Evolutionary conservation across 163 green algal genomes (phyloP).

Genomic region (Coccomyxa subellipsoidea): DNA sequence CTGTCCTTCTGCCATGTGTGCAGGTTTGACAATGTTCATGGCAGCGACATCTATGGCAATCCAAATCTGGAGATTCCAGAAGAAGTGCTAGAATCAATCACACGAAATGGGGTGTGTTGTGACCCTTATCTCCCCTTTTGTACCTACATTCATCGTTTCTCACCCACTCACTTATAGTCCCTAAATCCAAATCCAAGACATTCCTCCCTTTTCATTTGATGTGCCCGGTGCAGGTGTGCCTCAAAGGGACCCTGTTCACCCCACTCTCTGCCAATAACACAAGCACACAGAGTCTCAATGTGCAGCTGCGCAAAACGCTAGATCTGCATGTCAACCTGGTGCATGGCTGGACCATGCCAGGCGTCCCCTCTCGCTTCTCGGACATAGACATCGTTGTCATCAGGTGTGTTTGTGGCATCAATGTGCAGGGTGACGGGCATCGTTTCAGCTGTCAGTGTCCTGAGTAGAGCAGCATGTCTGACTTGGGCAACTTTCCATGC

Average conservation of each 20-base stretch:
- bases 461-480: too few species aligned
- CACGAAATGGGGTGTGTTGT: constrained; percentile 41
- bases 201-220: neutral
- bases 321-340: constrained; percentile 72
- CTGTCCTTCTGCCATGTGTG: neutral
- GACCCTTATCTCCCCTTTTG: constrained; percentile 5
- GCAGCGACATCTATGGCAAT: constrained; percentile 33
- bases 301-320: constrained; percentile 77
- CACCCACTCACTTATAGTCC: neutral
- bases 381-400: constrained; percentile 80
- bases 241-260: constrained; percentile 69
- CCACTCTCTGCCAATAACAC: constrained; percentile 48
- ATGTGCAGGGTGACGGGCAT: neutral
- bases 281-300: constrained; percentile 69
- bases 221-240: constrained; percentile 30
- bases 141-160: neutral
- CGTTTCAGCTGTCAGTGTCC: too few species aligned
- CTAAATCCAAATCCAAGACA: neutral
- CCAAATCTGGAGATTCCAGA: constrained; percentile 47
- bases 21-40: constrained; percentile 62
- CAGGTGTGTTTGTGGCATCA: constrained; percentile 28
- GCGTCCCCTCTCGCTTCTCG: constrained; percentile 55
- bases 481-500: neutral
- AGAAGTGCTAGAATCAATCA: constrained; percentile 60
- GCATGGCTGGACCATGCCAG: constrained; percentile 63